Conservation (phyloP, 352 stramenopile genomes). For the Saprolegnia parasitica region DNA sequence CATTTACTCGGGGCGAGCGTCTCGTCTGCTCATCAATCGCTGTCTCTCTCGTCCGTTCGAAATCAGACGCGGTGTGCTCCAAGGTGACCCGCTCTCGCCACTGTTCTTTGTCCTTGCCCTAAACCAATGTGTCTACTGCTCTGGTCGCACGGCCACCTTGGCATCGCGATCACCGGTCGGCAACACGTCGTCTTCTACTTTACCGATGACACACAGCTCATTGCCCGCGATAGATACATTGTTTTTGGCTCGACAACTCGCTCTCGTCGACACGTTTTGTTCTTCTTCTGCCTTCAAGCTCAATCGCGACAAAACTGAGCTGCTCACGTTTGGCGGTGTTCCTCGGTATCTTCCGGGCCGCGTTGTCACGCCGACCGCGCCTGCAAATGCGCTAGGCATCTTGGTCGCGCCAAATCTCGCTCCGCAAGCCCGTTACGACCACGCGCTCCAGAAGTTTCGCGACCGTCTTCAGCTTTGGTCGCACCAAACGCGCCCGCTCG, state of each 20-base stretch:
- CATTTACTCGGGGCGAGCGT: slow-evolving; percentile 1
- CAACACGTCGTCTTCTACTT: slow-evolving; percentile 1
- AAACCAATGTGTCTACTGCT: slow-evolving; percentile 21
- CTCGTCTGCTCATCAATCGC: slow-evolving; percentile 4
- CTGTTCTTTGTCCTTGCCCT: slow-evolving; percentile 18
- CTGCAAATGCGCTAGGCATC: slow-evolving; percentile 15
- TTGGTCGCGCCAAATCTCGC: slow-evolving; percentile 3
- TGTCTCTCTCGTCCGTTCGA: background rate
- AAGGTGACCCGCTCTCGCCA: slow-evolving; percentile 6
- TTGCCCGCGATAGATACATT: background rate
- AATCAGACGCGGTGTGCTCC: background rate
- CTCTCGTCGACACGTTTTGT: slow-evolving; percentile 13
- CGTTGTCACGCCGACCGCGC: background rate
- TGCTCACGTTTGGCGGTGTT: background rate
- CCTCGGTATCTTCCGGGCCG: background rate
- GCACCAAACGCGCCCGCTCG: background rate
- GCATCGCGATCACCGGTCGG: background rate
- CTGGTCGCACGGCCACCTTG: background rate
- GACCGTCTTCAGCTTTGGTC: slow-evolving; percentile 3
- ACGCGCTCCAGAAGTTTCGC: slow-evolving; percentile 10
- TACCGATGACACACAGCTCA: slow-evolving; percentile 12
- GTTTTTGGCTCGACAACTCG: background rate
- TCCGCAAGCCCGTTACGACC: background rate
- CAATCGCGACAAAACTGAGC: slow-evolving; percentile 11
- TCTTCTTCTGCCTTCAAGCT: slow-evolving; percentile 7